phyloP scores from a whole-genome alignment of 2,329 filamentous ascomycete genomes.

The Aspergillus arachidicola region DNA sequence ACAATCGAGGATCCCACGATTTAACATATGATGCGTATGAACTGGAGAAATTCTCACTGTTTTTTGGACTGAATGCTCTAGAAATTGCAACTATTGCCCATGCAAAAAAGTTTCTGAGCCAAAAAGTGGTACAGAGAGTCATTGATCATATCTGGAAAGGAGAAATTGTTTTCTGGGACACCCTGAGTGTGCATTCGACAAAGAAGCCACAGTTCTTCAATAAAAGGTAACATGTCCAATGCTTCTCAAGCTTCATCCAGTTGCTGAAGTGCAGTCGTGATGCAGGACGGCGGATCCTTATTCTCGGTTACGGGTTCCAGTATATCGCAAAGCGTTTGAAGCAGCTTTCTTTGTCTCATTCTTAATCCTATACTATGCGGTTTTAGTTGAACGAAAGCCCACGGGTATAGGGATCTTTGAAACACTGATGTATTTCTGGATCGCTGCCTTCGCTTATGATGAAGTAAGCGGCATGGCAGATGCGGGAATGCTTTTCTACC shows the following conservation, averaged over 20 bases:
- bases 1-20: conserved; percentile 46
- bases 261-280: conserved; percentile 4
- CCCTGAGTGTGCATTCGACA: conserved; percentile 68
- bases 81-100: conserved; percentile 82
- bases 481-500: conserved; percentile 83
- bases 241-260: not conserved
- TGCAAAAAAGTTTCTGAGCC: conserved; percentile 82
- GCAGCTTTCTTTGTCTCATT: conserved; percentile 78
- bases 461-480: conserved; percentile 83
- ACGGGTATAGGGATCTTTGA: conserved; percentile 69
- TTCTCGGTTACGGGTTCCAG: conserved; percentile 74
- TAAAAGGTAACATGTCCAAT: conserved; percentile 40
- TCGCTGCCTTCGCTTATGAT: conserved; percentile 84
- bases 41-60: conserved; percentile 67
- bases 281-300: conserved; percentile 68
- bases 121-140: conserved; percentile 78
- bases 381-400: conserved; percentile 73
- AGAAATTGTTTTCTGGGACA: conserved; percentile 85
- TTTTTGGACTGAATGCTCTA: conserved; percentile 79
- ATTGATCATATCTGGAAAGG: conserved; percentile 84
- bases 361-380: conserved; percentile 80
- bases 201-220: conserved; percentile 81
- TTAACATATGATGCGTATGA: conserved; percentile 53
- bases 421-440: conserved; percentile 78
- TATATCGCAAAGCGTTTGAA: conserved; percentile 84